Evolutionary conservation across 73 alveolate genomes (phyloP).

Genomic region (Effrenium voratum): DNA sequence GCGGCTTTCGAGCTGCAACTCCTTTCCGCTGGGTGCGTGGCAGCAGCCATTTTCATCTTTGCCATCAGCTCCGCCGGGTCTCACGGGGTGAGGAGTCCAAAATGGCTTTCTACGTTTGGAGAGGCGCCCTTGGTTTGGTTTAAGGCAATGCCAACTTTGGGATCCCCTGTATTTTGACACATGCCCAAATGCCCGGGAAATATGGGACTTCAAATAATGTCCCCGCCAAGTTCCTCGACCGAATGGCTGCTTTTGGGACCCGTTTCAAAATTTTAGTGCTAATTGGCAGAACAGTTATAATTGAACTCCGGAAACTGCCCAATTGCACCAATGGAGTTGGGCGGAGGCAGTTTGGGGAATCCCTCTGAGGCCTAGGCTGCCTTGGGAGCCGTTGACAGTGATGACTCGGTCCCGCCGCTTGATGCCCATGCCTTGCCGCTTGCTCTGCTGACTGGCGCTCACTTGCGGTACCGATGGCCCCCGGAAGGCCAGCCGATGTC

Average conservation of each 20-base stretch:
- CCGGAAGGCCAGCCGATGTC: no score
- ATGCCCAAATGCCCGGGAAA: no score
- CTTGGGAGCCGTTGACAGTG: slow-evolving; percentile 92
- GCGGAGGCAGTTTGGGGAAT: no score
- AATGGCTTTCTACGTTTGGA: background rate
- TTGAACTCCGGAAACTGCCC: no score
- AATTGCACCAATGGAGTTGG: background rate
- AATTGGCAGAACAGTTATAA: no score
- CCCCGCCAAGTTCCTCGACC: background rate
- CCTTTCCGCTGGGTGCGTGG: background rate
- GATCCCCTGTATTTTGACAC: no score
- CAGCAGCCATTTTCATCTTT: slow-evolving; percentile 89
- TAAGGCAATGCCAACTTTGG: background rate
- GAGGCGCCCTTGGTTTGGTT: background rate
- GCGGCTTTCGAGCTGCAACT: no score
- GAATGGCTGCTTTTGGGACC: background rate
- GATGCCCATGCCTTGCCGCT: slow-evolving; percentile 81
- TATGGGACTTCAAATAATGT: no score
- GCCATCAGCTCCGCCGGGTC: slow-evolving; percentile 93
- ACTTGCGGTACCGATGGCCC: no score
- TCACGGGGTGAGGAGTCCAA: background rate
- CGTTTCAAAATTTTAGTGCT: background rate
- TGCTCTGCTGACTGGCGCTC: no score
- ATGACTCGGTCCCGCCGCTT: slow-evolving; percentile 93
- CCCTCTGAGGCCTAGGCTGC: slow-evolving; percentile 33